These are phyloP conservation scores for Candida rishiriensis DNA, from an alignment of 805 yeast species.

Conservation along the genomic window DNA sequence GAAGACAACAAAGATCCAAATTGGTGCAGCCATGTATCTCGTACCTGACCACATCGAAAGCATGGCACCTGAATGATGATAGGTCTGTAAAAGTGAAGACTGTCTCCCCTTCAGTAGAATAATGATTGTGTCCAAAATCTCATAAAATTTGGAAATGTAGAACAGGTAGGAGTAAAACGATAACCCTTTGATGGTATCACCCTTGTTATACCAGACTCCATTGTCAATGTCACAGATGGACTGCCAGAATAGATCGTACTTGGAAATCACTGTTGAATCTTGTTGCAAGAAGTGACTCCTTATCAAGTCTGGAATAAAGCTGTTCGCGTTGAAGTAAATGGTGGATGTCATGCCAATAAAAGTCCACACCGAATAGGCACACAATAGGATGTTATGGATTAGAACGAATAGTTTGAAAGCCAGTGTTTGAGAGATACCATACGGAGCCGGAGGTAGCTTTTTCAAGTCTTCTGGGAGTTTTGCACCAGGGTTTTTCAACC, in stretches of 20 bases:
- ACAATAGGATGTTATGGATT: conserved; percentile 55
- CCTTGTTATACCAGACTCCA: conserved; percentile 47
- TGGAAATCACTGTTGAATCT: conserved; percentile 3
- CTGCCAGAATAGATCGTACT: conserved; percentile 49
- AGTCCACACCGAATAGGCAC: conserved; percentile 69
- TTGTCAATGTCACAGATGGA: conserved; percentile 55
- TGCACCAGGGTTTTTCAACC: conserved; percentile 21
- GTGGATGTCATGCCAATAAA: conserved; percentile 59
- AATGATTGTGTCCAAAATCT: conserved; percentile 63
- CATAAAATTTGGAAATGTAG: conserved; percentile 67
- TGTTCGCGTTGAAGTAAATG: conserved; percentile 38
- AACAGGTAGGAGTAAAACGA: conserved; percentile 60
- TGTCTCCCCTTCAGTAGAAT: conserved; percentile 66
- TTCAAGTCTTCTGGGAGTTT: conserved; percentile 25
- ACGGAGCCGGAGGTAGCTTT: conserved; percentile 51
- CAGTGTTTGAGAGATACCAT: conserved; percentile 37
- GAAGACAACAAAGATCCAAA: conserved; percentile 77
- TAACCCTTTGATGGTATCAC: conserved; percentile 37
- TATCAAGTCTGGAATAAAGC: conserved; percentile 27
- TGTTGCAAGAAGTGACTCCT: conserved; percentile 15
- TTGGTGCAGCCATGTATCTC: conserved; percentile 65
- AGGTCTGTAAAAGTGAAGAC: conserved; percentile 62
- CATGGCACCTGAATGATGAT: conserved; percentile 79
- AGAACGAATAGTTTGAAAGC: conserved; percentile 52
- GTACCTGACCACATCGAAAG: conserved; percentile 79